A percentile compares a stretch with the other conserved stretches of the same genome.
These are phyloP conservation scores for Paraleonurus japonicus DNA, from an alignment of 257 asterid species.

Conservation along the genomic window DNA sequence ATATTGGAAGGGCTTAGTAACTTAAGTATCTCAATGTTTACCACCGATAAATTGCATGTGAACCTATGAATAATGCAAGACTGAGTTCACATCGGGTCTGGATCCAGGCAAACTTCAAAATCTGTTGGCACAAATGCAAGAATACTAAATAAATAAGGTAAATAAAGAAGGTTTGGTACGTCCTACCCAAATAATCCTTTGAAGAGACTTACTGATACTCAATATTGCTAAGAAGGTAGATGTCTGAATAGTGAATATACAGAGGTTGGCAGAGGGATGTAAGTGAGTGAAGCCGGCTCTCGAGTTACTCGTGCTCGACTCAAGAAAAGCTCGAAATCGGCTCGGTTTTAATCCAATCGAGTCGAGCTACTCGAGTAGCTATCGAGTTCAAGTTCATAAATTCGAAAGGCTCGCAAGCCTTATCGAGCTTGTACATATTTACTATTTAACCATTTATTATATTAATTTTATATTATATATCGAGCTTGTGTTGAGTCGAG, in stretches of 20 bases:
- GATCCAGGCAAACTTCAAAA: neutral
- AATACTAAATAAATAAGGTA: neutral
- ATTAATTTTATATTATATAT: too few species aligned
- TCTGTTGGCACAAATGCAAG: neutral
- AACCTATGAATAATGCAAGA: neutral
- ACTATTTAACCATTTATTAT: too few species aligned
- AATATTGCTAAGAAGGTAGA: neutral
- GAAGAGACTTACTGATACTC: neutral
- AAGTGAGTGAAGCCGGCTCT: too few species aligned
- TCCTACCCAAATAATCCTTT: neutral
- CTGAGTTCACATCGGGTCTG: neutral
- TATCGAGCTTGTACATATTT: too few species aligned
- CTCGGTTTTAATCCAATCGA: too few species aligned
- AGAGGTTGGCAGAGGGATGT: too few species aligned
- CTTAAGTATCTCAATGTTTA: neutral
- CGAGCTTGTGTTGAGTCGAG: too few species aligned
- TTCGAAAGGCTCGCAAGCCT: too few species aligned
- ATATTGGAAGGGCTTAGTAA: neutral
- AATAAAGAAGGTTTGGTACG: neutral
- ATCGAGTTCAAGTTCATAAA: too few species aligned
- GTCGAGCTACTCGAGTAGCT: too few species aligned
- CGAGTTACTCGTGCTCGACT: too few species aligned
- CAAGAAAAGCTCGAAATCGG: too few species aligned
- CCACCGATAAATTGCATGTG: neutral
- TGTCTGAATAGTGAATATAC: neutral